Evolutionary conservation across 192 early-diverging fungal genomes (phyloP).

Genomic region (Rhizoclosmatium sp.): DNA sequence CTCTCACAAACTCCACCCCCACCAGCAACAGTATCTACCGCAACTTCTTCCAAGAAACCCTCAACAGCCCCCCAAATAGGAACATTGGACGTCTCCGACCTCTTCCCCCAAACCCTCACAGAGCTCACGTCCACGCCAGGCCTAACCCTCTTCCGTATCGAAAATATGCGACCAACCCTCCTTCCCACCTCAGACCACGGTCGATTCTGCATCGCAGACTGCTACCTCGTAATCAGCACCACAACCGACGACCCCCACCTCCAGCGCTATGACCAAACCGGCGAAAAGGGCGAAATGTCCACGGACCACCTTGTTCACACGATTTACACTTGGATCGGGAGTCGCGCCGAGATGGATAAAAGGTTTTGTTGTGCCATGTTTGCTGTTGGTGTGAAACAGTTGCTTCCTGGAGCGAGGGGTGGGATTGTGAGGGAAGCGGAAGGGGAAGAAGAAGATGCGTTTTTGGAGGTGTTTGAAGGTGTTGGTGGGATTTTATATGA

Average conservation of each 20-base stretch:
- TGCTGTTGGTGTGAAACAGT: slow-evolving; percentile 55
- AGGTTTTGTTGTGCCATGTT: slow-evolving; percentile 63
- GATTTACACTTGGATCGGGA: slow-evolving; percentile 60
- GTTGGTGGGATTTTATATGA: slow-evolving; percentile 22
- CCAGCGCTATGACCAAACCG: slow-evolving; percentile 32
- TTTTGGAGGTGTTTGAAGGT: slow-evolving; percentile 32
- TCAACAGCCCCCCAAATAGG: slow-evolving; percentile 3
- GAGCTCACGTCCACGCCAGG: slow-evolving; percentile 10
- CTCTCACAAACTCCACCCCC: slow-evolving; percentile 11
- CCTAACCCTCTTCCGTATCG: slow-evolving; percentile 54
- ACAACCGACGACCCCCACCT: neutral
- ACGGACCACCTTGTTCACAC: slow-evolving; percentile 34
- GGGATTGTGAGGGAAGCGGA: slow-evolving; percentile 37
- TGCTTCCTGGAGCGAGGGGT: slow-evolving; percentile 26
- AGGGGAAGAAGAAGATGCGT: slow-evolving; percentile 26
- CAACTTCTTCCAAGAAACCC: neutral
- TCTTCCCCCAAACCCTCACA: slow-evolving; percentile 44
- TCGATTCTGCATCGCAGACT: slow-evolving; percentile 57
- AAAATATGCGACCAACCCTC: slow-evolving; percentile 47
- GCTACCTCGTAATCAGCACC: slow-evolving; percentile 52
- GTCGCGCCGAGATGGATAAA: slow-evolving; percentile 58
- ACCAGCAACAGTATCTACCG: slow-evolving; percentile 32
- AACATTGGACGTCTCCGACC: slow-evolving; percentile 47
- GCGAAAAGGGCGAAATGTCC: slow-evolving; percentile 14
- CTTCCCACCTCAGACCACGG: neutral